Evolutionary conservation across 345 rosid genomes (phyloP).

Genomic region (Microcos paniculata): DNA sequence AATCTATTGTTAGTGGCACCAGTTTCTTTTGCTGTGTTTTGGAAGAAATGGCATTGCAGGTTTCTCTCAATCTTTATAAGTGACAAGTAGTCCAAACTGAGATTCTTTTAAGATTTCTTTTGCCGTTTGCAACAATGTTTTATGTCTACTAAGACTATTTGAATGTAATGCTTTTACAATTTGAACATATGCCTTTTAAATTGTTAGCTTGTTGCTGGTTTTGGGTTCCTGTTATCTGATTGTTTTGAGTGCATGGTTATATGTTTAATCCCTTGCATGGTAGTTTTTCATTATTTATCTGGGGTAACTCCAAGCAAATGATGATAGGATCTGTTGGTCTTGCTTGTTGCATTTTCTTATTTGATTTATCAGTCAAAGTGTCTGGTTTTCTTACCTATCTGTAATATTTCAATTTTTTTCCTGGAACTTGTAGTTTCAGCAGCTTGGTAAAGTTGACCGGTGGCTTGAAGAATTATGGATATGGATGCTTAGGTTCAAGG

Average conservation of each 20-base stretch:
- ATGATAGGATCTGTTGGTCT: neutral
- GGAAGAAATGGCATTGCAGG: constrained; percentile 87
- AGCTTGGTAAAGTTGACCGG: constrained; percentile 62
- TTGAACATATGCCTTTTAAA: neutral
- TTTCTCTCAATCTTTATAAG: constrained; percentile 19
- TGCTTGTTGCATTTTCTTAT: neutral
- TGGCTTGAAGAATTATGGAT: constrained; percentile 85
- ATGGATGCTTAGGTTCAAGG: constrained; percentile 84
- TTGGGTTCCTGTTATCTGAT: neutral
- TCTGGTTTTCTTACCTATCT: neutral
- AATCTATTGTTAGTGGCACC: constrained; percentile 49
- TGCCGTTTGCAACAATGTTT: neutral
- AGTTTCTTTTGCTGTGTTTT: constrained; percentile 58
- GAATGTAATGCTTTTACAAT: neutral
- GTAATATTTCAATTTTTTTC: constrained; percentile 15
- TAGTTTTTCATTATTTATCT: neutral
- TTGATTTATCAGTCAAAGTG: neutral
- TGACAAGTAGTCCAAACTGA: neutral
- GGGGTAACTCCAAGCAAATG: neutral
- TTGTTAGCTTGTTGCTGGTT: neutral
- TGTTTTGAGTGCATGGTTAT: neutral
- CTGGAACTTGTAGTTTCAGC: constrained; percentile 48
- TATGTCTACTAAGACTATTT: neutral
- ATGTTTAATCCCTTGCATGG: neutral
- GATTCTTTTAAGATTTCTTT: neutral